Evolutionary conservation across 1,139 yeast species (phyloP).

Genomic region (Lodderomyces margitis): DNA sequence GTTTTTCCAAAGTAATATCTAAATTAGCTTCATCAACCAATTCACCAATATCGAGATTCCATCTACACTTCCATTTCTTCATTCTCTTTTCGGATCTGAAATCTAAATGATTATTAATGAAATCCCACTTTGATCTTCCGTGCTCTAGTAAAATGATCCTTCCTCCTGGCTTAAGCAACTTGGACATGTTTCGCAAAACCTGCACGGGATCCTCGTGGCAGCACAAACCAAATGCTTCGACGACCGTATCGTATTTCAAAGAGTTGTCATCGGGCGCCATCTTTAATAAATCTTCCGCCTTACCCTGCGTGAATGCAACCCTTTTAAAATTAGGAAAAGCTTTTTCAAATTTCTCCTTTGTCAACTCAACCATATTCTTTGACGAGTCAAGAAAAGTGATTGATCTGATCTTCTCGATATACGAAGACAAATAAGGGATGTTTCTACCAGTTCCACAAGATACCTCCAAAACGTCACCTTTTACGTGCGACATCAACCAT

Average conservation of each 20-base stretch:
- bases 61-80: conserved; percentile 94
- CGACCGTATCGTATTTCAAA: conserved; percentile 80
- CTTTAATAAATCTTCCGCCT: conserved; percentile 75
- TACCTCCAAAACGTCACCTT: conserved; percentile 90
- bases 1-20: conserved; percentile 72
- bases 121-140: conserved; percentile 80
- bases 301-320: conserved; percentile 89
- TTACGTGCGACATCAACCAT: conserved; percentile 75
- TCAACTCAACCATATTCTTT: conserved; percentile 77
- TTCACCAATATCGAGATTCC: conserved; percentile 93
- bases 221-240: conserved; percentile 93
- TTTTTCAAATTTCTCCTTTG: conserved; percentile 69
- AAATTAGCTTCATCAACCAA: conserved; percentile 80
- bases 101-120: conserved; percentile 79
- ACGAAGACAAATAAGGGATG: conserved; percentile 58
- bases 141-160: conserved; percentile 85
- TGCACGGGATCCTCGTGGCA: conserved; percentile 91
- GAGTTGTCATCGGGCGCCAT: conserved; percentile 41
- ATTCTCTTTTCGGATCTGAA: conserved; percentile 79
- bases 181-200: conserved; percentile 72
- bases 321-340: conserved; percentile 62
- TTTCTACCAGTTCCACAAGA: conserved; percentile 97
- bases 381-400: conserved; percentile 87
- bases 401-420: conserved; percentile 59
- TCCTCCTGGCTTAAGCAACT: conserved; percentile 84